These are phyloP conservation scores for Pseudogymnoascus sp. DNA, from an alignment of 2,329 filamentous ascomycete genomes.

Conservation along the genomic window DNA sequence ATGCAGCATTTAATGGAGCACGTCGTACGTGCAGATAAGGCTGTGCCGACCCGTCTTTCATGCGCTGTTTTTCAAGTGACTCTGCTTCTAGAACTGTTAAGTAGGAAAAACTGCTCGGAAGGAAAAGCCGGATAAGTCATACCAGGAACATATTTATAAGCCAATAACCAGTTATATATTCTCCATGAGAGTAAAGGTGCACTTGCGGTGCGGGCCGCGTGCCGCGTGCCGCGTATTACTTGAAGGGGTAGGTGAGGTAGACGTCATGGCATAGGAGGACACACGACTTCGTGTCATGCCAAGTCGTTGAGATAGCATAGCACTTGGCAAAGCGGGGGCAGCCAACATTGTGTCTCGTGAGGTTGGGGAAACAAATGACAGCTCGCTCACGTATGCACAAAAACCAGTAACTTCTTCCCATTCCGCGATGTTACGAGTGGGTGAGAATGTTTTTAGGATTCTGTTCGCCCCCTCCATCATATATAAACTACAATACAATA, in stretches of 20 bases:
- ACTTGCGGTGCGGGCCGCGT: not conserved
- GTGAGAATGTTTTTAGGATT: not conserved
- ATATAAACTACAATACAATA: not conserved
- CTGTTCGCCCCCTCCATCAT: not conserved
- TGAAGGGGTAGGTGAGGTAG: not conserved
- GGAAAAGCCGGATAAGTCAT: no score
- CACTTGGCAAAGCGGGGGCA: not conserved
- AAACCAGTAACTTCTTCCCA: not conserved
- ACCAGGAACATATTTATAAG: not conserved
- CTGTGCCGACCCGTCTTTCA: not conserved
- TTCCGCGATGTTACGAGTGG: not conserved
- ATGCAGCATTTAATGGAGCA: not conserved
- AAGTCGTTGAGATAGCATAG: not conserved
- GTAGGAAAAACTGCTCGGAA: not conserved
- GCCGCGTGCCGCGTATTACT: not conserved
- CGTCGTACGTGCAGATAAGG: not conserved
- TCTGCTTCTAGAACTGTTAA: not conserved
- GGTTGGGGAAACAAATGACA: not conserved
- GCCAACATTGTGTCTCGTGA: not conserved
- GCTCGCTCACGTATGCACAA: not conserved
- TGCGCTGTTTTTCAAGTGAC: not conserved
- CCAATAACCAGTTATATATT: not conserved
- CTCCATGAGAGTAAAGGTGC: not conserved
- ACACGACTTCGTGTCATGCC: not conserved
- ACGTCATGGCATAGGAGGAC: not conserved